These are phyloP conservation scores for Cercis canadensis DNA, from an alignment of 306 rosid genomes.

Conservation along the genomic window DNA sequence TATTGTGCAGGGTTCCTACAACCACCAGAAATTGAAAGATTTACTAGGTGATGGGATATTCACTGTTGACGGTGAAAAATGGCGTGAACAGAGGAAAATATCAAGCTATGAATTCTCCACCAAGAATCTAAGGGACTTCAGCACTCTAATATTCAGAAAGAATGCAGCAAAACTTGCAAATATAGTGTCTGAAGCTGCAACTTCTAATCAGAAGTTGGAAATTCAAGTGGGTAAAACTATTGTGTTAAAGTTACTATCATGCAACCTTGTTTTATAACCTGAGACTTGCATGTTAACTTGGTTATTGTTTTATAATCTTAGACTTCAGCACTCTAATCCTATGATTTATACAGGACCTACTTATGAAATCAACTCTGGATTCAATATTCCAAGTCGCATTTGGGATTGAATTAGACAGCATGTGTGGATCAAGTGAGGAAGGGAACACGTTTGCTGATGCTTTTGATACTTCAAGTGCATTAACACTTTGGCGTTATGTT, in stretches of 20 bases:
- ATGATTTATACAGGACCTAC: slow-evolving; percentile 52
- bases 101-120: slow-evolving; percentile 82
- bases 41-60: slow-evolving; percentile 93
- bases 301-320: no score
- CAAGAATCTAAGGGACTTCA: slow-evolving; percentile 65
- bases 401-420: slow-evolving; percentile 74
- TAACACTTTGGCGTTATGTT: slow-evolving; percentile 63
- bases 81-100: slow-evolving; percentile 83
- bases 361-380: slow-evolving; percentile 70
- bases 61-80: slow-evolving; percentile 78
- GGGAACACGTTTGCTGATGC: slow-evolving; percentile 61
- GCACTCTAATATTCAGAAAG: slow-evolving; percentile 59
- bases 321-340: background rate
- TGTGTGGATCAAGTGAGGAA: slow-evolving; percentile 84
- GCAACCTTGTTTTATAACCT: slow-evolving; percentile 22
- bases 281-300: slow-evolving; percentile 6
- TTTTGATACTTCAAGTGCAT: slow-evolving; percentile 67
- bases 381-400: slow-evolving; percentile 83
- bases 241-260: slow-evolving; percentile 3
- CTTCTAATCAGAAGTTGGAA: slow-evolving; percentile 49
- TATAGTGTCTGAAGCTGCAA: slow-evolving; percentile 62
- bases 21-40: slow-evolving; percentile 67
- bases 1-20: slow-evolving; percentile 63
- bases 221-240: slow-evolving; percentile 58
- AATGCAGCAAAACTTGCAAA: slow-evolving; percentile 71